Percentiles rank a stretch among this genome's conserved stretches.
These are phyloP conservation scores for Selaginella moellendorffii DNA, from an alignment of 75 land plant species.

Conservation along the genomic window DNA sequence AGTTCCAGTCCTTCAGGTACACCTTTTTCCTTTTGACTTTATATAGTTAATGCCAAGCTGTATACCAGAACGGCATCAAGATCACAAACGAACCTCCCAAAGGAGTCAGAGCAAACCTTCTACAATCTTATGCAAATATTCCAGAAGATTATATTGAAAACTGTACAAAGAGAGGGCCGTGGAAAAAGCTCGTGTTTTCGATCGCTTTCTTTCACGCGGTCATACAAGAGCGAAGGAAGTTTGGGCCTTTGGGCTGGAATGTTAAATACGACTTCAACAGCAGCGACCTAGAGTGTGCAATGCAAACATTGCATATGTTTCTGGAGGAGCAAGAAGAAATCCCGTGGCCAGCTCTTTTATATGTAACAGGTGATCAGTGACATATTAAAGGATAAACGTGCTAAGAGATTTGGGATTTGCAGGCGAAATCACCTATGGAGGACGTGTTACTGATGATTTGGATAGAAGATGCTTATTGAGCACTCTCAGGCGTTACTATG, in stretches of 20 bases:
- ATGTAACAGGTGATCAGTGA: slow-evolving; percentile 31
- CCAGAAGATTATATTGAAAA: slow-evolving; percentile 16
- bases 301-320: slow-evolving; percentile 25
- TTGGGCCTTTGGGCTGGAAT: slow-evolving; percentile 32
- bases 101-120: slow-evolving; percentile 24
- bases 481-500: slow-evolving; percentile 20
- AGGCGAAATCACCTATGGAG: slow-evolving; percentile 32
- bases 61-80: slow-evolving; percentile 26
- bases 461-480: slow-evolving; percentile 27
- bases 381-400: not conserved
- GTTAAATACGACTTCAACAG: slow-evolving; percentile 29
- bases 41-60: not conserved
- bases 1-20: slow-evolving; percentile 25
- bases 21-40: not conserved
- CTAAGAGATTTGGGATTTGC: not conserved
- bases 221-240: slow-evolving; percentile 26
- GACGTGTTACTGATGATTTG: slow-evolving; percentile 25
- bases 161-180: slow-evolving; percentile 19
- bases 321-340: slow-evolving; percentile 26
- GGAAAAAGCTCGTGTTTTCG: slow-evolving; percentile 30
- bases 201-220: slow-evolving; percentile 32
- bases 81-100: slow-evolving; percentile 29
- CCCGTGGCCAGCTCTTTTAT: slow-evolving; percentile 30
- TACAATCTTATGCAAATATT: slow-evolving; percentile 26
- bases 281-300: slow-evolving; percentile 26